phyloP scores from a whole-genome alignment of 208 protist species.

The Acanthamoeba rhysodes region DNA sequence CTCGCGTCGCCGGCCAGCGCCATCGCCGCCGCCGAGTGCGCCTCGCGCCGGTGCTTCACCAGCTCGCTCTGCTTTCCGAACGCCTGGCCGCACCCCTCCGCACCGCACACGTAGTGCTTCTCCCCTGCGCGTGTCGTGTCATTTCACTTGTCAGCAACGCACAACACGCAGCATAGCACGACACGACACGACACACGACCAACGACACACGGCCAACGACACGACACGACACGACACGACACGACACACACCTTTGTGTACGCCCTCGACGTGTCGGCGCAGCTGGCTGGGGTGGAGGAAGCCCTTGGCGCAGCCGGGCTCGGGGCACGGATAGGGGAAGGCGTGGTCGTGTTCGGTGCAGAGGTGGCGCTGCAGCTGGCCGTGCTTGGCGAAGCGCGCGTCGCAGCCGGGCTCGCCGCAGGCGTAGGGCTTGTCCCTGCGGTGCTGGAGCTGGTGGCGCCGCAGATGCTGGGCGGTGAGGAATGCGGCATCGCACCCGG shows the following conservation, averaged over 20 bases:
- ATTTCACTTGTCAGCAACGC: no score
- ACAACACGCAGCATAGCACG: no score
- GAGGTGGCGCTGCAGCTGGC: conserved; percentile 35
- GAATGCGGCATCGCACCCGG: conserved; percentile 23
- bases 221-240: neutral
- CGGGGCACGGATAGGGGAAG: conserved; percentile 25
- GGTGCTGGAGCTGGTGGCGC: conserved; percentile 4
- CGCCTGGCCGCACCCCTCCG: conserved; percentile 19
- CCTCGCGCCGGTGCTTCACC: conserved; percentile 15
- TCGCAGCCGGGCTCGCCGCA: conserved; percentile 63
- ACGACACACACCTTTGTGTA: conserved; percentile 27
- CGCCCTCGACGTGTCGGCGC: conserved; percentile 15
- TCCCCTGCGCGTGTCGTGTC: neutral
- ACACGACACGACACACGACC: no score
- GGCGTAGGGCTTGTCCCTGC: conserved; percentile 24
- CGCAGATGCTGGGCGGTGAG: conserved; percentile 49
- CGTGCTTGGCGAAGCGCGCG: conserved; percentile 64
- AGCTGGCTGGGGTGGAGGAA: conserved; percentile 63
- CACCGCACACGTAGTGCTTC: conserved; percentile 58
- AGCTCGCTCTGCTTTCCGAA: conserved; percentile 45
- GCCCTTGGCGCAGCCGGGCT: conserved; percentile 24
- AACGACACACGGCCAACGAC: no score
- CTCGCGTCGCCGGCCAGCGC: neutral
- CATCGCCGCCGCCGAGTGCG: neutral
- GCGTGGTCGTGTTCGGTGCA: conserved; percentile 22